These are phyloP conservation scores for Blastomyces percursus DNA, from an alignment of 2,329 filamentous ascomycete species.

Conservation along the genomic window DNA sequence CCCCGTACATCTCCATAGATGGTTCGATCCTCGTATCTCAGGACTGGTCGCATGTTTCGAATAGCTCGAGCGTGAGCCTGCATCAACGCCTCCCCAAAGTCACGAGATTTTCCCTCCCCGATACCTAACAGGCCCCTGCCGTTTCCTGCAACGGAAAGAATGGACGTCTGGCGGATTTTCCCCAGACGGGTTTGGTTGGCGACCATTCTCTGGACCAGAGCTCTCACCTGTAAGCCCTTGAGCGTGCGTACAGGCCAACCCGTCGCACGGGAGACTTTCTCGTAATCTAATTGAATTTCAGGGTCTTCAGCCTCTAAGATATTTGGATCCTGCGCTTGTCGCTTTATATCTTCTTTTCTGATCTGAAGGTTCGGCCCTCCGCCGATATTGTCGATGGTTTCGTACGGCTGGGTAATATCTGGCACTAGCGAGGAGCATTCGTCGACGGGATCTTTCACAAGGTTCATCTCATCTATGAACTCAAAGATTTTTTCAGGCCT, in stretches of 20 bases:
- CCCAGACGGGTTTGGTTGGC: conserved; percentile 92
- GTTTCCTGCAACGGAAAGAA: conserved; percentile 76
- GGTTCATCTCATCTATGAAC: conserved; percentile 38
- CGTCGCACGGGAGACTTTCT: conserved; percentile 46
- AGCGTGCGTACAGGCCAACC: conserved; percentile 43
- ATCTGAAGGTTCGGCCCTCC: conserved; percentile 18
- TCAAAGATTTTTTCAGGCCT: conserved; percentile 40
- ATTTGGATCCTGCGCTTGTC: background rate
- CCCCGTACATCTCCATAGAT: conserved; percentile 74
- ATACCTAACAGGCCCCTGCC: conserved; percentile 74
- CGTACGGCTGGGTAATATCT: conserved; percentile 39
- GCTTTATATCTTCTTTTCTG: conserved; percentile 1
- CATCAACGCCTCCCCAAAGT: conserved; percentile 53
- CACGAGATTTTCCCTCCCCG: conserved; percentile 79
- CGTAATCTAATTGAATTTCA: conserved; percentile 17
- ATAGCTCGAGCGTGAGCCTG: conserved; percentile 76
- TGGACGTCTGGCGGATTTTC: conserved; percentile 70
- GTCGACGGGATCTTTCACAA: conserved; percentile 41
- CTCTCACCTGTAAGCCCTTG: conserved; percentile 52
- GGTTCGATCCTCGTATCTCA: conserved; percentile 81
- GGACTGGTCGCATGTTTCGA: conserved; percentile 84
- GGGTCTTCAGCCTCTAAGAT: conserved; percentile 17
- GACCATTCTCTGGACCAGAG: conserved; percentile 62
- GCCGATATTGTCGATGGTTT: conserved; percentile 21
- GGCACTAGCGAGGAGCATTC: conserved; percentile 42